Conservation (phyloP, 116 monocot genomes). For the Cymodocea nodosa region DNA sequence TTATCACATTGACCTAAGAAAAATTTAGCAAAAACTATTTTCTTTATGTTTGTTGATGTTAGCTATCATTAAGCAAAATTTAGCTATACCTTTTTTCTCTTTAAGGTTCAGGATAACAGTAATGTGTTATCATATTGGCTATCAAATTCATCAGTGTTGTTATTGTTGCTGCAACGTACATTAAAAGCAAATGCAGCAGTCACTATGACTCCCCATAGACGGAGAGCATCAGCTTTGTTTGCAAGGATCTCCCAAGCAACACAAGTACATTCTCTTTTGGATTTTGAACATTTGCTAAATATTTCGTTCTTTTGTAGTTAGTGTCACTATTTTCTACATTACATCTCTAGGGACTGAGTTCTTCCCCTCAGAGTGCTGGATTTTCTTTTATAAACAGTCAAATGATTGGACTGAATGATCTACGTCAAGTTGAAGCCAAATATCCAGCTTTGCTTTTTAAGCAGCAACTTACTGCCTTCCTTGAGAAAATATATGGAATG, state of each 20-base stretch:
- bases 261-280: not conserved
- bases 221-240: constrained; percentile 45
- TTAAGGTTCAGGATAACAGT: constrained; percentile 26
- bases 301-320: not conserved
- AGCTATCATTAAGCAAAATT: no score
- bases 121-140: constrained; percentile 58
- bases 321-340: not conserved
- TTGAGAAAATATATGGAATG: constrained; percentile 83
- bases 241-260: constrained; percentile 55
- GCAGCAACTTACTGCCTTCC: constrained; percentile 66
- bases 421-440: constrained; percentile 67
- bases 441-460: constrained; percentile 81
- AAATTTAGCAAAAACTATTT: not conserved
- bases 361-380: constrained; percentile 30
- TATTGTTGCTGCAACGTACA: constrained; percentile 45
- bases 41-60: not conserved
- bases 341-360: constrained; percentile 30
- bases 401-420: constrained; percentile 28
- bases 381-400: constrained; percentile 29
- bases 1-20: not conserved
- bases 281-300: not conserved
- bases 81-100: not conserved
- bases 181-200: constrained; percentile 50
- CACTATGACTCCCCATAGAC: constrained; percentile 34
- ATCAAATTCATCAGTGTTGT: constrained; percentile 55